Base-by-base conservation (phyloP, 805 yeast genomes). In the Saccharomyces kudriavzevii region DNA sequence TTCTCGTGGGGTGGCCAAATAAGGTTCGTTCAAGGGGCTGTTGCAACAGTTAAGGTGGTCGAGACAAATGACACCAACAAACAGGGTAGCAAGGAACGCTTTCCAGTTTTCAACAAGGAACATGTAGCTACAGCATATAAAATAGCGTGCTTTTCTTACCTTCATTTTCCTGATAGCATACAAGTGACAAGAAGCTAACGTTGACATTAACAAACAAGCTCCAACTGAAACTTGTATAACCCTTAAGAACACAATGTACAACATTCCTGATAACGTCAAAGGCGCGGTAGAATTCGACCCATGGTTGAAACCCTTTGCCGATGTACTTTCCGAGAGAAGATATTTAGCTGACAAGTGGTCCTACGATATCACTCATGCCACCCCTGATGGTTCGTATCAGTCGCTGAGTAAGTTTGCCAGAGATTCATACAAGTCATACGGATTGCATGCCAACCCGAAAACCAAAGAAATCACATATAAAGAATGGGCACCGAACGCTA, bases 401-500 rank as follows among this genome's bases (percentile, higher is more conserved):
- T 87, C 89, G 1, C 71, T 92, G 49, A 66, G 77, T 28, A 71
- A 81, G 20, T 86, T 92, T 70, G 85, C 97, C 4, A 61, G 73
- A 43, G 78, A 83, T 56, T 84, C 96, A 4, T 92, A 89, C 69
- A 75, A 83, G 62, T 66, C 69, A 22, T 87, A 83, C 70, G 99
- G 99, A 1, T 72, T 94, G 56, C 90, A 88, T 61, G 83, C 84
- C 11, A 73, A 80, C 57, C 64, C 64, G 13, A 52, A 54, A 1
- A 78, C 80, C 52, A 80, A 81, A 56, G 76, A 79, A 5, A 80
- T 91, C 50, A 68, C 71, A 1, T 86, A 86, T 63, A 76, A 80
- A 26, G 96, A 92, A 70, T 92, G 96, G 83, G 90, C 95, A 1
- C 99, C 98, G 5, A 85, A 89, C 64, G 98, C 96, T 1, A 64